These are phyloP conservation scores for Nigrospora osmanthi DNA, from an alignment of 2,329 filamentous ascomycete species.

Conservation along the genomic window DNA sequence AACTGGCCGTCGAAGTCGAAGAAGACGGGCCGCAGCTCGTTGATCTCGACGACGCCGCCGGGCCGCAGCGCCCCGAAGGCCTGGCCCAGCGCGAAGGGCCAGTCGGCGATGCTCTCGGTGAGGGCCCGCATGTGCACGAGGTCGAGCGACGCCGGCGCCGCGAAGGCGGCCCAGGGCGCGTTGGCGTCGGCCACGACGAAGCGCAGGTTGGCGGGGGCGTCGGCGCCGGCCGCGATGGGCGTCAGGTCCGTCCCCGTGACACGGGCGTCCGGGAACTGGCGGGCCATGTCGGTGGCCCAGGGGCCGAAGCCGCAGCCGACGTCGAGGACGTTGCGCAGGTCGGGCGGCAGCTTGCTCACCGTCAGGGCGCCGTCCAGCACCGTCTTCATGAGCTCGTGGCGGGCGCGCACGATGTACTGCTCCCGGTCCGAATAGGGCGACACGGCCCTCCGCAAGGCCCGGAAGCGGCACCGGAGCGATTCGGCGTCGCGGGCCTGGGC, in stretches of 20 bases:
- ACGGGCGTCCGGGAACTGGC: slow-evolving; percentile 27
- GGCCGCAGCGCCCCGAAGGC: slow-evolving; percentile 32
- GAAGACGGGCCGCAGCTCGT: slow-evolving; percentile 30
- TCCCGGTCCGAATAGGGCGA: neutral
- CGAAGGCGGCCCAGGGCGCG: slow-evolving; percentile 30
- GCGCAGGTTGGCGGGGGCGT: slow-evolving; percentile 48
- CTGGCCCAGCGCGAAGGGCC: slow-evolving; percentile 24
- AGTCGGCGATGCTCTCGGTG: slow-evolving; percentile 35
- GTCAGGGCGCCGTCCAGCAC: slow-evolving; percentile 9
- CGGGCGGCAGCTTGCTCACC: slow-evolving; percentile 15
- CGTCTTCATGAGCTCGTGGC: slow-evolving; percentile 15
- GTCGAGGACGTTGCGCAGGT: slow-evolving; percentile 27
- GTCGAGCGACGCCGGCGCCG: slow-evolving; percentile 21
- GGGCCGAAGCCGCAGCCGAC: slow-evolving; percentile 32
- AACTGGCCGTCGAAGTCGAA: slow-evolving; percentile 28
- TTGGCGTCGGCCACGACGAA: slow-evolving; percentile 54
- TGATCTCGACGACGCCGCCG: slow-evolving; percentile 36
- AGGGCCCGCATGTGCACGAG: slow-evolving; percentile 36
- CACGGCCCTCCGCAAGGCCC: neutral
- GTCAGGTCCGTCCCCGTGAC: slow-evolving; percentile 33
- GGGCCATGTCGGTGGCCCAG: slow-evolving; percentile 35
- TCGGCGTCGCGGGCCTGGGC: too few species aligned
- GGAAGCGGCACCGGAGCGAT: too few species aligned
- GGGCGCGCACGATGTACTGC: neutral
- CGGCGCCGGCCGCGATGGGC: slow-evolving; percentile 13